Evolutionary conservation across 305 asterid genomes (phyloP).

Genomic region (Rubia balearica): DNA sequence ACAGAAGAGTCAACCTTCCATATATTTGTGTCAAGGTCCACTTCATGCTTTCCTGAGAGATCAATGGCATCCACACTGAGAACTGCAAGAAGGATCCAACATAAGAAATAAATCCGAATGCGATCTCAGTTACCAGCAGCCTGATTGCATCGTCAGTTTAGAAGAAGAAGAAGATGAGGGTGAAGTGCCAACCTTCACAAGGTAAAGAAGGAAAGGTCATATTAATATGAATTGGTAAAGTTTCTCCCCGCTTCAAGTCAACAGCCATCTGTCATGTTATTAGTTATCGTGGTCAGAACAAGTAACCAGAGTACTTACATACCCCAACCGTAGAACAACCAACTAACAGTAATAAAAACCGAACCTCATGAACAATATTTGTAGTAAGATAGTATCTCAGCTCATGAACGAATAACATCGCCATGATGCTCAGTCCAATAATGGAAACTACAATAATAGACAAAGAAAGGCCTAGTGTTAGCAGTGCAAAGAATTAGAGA

Average conservation of each 20-base stretch:
- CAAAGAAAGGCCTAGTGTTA: constrained; percentile 23
- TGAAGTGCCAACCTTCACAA: constrained; percentile 72
- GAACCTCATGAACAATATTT: constrained; percentile 79
- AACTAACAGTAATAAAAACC: not conserved
- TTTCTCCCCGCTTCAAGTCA: constrained; percentile 92
- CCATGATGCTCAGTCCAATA: constrained; percentile 82
- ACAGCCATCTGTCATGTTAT: constrained; percentile 73
- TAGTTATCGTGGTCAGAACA: constrained; percentile 13
- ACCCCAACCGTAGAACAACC: not conserved
- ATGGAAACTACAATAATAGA: constrained; percentile 49
- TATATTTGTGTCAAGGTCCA: constrained; percentile 95
- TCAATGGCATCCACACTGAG: constrained; percentile 94
- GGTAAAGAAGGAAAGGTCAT: constrained; percentile 95
- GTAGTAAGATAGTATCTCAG: constrained; percentile 78
- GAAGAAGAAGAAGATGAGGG: constrained; percentile 8
- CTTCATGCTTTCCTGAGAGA: constrained; percentile 99
- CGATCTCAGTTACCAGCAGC: constrained; percentile 4
- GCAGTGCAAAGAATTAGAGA: constrained; percentile 16
- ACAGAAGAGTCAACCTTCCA: constrained; percentile 63
- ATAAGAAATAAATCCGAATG: constrained; percentile 12
- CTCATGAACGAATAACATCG: constrained; percentile 82
- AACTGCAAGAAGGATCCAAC: constrained; percentile 43
- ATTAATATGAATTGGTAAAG: constrained; percentile 92
- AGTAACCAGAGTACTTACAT: not conserved
- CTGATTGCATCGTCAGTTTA: constrained; percentile 11